phyloP scores from a whole-genome alignment of 192 early-diverging fungal genomes.

The Spizellomyces punctatus region DNA sequence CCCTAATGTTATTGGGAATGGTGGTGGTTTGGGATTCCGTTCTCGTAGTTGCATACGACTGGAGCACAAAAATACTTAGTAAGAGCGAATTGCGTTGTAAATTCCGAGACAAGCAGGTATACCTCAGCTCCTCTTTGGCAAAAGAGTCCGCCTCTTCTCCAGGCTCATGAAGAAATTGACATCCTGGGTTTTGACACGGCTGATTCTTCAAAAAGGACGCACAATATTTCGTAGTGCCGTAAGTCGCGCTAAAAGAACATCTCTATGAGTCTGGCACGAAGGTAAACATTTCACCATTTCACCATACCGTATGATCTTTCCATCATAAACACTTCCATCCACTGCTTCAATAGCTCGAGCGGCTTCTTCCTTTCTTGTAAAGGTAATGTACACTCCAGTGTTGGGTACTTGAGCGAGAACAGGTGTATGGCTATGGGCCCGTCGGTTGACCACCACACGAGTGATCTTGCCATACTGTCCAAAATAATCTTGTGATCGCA shows the following conservation, averaged over 20 bases:
- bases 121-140: constrained; percentile 81
- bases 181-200: constrained; percentile 88
- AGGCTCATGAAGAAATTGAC: constrained; percentile 88
- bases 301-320: constrained; percentile 74
- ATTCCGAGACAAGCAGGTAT: not conserved
- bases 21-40: constrained; percentile 44
- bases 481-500: constrained; percentile 90
- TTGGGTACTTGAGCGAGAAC: constrained; percentile 47
- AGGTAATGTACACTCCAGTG: constrained; percentile 92
- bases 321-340: constrained; percentile 86
- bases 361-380: constrained; percentile 88
- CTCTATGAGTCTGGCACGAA: not conserved
- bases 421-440: constrained; percentile 55
- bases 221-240: constrained; percentile 99
- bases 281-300: not conserved
- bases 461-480: constrained; percentile 97
- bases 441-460: constrained; percentile 90
- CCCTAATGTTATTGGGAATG: constrained; percentile 36
- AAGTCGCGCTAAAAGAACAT: constrained; percentile 72
- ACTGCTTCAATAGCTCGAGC: constrained; percentile 90
- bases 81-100: too few relatives aligned
- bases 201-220: constrained; percentile 91
- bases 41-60: constrained; percentile 47
- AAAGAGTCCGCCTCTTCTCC: constrained; percentile 85
- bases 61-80: not conserved